A percentile compares a stretch with the other conserved stretches of the same genome.
These are phyloP conservation scores for Beauveria varroae DNA, from an alignment of 2,329 filamentous ascomycete species.

Conservation along the genomic window DNA sequence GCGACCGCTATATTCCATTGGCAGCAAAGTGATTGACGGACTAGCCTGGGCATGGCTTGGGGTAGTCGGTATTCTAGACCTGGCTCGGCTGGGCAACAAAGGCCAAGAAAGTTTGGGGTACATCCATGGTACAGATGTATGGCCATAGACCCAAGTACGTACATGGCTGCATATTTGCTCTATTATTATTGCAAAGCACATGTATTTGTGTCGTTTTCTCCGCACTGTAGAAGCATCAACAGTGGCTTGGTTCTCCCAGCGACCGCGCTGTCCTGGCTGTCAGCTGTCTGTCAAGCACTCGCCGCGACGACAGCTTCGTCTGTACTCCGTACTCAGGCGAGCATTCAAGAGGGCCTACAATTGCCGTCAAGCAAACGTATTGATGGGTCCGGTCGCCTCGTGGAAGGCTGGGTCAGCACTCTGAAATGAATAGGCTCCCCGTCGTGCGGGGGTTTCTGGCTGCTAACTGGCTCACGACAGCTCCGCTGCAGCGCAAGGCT, in stretches of 20 bases:
- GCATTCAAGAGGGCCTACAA: background rate
- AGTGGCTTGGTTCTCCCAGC: background rate
- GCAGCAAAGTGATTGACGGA: background rate
- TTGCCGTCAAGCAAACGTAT: background rate
- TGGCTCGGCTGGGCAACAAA: background rate
- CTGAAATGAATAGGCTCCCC: background rate
- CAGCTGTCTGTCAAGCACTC: background rate
- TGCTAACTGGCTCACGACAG: background rate
- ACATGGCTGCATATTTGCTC: background rate
- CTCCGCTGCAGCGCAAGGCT: background rate
- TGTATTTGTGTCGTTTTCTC: background rate
- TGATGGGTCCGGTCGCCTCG: background rate
- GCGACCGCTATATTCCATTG: background rate
- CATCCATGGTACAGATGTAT: background rate
- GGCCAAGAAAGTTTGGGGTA: slow-evolving; percentile 1
- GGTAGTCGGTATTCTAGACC: background rate
- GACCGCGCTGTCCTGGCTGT: background rate
- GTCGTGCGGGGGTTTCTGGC: background rate
- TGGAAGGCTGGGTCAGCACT: background rate
- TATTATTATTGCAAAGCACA: background rate
- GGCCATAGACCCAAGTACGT: background rate
- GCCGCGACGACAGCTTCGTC: background rate
- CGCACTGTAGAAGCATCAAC: no score
- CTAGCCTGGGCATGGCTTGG: background rate
- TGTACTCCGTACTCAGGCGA: background rate